Evolutionary conservation across 441 rosid genomes (phyloP).

Genomic region (Euphorbia schlechtendalii): DNA sequence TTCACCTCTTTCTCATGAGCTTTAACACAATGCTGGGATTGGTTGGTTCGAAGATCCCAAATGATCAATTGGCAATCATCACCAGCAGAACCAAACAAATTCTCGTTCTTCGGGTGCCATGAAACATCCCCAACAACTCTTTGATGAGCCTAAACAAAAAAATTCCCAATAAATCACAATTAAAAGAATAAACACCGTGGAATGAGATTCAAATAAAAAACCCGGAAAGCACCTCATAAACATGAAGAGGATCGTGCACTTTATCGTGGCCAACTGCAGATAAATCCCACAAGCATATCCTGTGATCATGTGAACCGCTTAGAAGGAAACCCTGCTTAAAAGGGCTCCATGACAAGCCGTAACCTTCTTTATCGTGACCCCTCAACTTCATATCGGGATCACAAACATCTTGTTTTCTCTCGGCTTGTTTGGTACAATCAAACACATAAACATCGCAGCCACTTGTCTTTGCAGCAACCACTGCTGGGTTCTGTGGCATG

Average conservation of each 20-base stretch:
- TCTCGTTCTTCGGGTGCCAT: constrained; percentile 76
- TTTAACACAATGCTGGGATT: constrained; percentile 47
- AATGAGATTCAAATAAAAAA: constrained; percentile 3
- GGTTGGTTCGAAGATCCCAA: constrained; percentile 75
- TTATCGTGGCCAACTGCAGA: constrained; percentile 46
- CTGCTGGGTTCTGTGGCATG: constrained; percentile 70
- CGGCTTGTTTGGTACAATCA: constrained; percentile 53
- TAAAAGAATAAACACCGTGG: background rate
- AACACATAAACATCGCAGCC: constrained; percentile 68
- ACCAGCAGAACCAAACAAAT: constrained; percentile 69
- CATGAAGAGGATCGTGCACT: constrained; percentile 50
- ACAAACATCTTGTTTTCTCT: constrained; percentile 33
- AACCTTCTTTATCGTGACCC: constrained; percentile 86
- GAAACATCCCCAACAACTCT: constrained; percentile 68
- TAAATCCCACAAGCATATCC: constrained; percentile 79
- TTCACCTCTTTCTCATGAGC: constrained; percentile 75
- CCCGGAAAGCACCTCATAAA: constrained; percentile 49
- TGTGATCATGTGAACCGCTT: constrained; percentile 76
- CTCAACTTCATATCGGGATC: constrained; percentile 69
- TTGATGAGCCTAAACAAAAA: constrained; percentile 53
- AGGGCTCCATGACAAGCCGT: constrained; percentile 83
- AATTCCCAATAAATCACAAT: constrained; percentile 10
- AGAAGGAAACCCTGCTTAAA: constrained; percentile 69
- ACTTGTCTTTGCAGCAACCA: constrained; percentile 74
- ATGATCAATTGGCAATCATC: constrained; percentile 68